These are phyloP conservation scores for Lophiotrema nucula DNA, from an alignment of 495 filamentous ascomycete species.

Conservation along the genomic window DNA sequence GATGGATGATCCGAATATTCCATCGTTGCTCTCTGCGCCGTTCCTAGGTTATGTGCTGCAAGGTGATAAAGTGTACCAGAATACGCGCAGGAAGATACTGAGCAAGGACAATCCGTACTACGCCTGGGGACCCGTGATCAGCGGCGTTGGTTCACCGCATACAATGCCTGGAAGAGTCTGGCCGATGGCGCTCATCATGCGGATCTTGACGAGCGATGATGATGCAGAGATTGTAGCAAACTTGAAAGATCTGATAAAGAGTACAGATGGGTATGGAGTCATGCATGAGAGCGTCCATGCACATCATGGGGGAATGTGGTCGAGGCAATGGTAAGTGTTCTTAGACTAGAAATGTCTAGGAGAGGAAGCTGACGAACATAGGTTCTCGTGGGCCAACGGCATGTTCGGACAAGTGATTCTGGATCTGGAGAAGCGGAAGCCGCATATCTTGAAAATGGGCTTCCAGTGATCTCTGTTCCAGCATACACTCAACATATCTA, in stretches of 20 bases:
- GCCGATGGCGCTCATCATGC: constrained; percentile 59
- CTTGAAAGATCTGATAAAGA: constrained; percentile 50
- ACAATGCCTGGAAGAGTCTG: constrained; percentile 56
- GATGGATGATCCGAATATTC: constrained; percentile 66
- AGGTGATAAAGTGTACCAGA: constrained; percentile 51
- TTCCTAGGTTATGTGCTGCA: constrained; percentile 50
- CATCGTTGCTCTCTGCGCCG: constrained; percentile 54
- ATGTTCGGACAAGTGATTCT: constrained; percentile 66
- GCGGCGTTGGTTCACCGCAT: constrained; percentile 56
- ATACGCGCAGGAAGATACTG: constrained; percentile 53
- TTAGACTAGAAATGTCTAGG: neutral
- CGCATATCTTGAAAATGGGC: constrained; percentile 45
- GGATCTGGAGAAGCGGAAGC: constrained; percentile 53
- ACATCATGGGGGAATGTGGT: constrained; percentile 53
- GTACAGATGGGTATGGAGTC: constrained; percentile 56
- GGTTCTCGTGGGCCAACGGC: constrained; percentile 70
- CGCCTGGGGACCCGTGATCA: constrained; percentile 52
- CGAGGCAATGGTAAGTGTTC: constrained; percentile 56
- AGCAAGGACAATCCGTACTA: constrained; percentile 57
- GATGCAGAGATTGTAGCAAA: constrained; percentile 50
- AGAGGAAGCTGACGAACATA: constrained; percentile 26
- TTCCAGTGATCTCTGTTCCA: no score
- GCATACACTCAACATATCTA: no score
- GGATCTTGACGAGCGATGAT: constrained; percentile 54
- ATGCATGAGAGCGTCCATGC: constrained; percentile 62